Evolutionary conservation across 441 rosid genomes (phyloP).

Genomic region (Croton setiger): DNA sequence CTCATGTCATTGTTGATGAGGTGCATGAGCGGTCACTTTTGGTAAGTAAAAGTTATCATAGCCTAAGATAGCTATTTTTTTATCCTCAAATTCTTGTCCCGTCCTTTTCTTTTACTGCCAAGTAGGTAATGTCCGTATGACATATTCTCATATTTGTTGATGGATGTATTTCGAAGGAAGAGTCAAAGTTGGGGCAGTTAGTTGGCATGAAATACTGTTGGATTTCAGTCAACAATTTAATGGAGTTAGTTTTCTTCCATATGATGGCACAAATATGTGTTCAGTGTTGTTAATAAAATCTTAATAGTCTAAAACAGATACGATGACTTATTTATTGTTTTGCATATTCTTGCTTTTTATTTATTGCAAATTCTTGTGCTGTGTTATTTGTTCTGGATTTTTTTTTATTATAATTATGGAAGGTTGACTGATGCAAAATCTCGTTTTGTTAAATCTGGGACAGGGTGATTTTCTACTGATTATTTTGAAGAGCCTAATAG

Average conservation of each 20-base stretch:
- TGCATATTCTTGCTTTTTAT: background rate
- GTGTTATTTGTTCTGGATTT: background rate
- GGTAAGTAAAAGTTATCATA: conserved; percentile 45
- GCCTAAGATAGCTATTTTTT: background rate
- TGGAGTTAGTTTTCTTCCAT: background rate
- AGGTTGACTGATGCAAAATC: background rate
- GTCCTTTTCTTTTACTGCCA: too few relatives aligned
- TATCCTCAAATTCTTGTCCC: background rate
- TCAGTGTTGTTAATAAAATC: background rate
- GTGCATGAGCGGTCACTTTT: conserved; percentile 92
- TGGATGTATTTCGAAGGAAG: background rate
- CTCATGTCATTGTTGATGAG: conserved; percentile 92
- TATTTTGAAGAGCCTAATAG: conserved; percentile 85
- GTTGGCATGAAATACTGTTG: background rate
- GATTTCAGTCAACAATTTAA: background rate
- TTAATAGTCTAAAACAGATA: background rate
- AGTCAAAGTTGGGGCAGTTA: conserved; percentile 6
- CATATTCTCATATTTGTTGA: background rate
- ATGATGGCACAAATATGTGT: background rate
- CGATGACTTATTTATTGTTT: background rate
- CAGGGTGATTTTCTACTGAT: conserved; percentile 97
- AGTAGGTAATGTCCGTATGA: background rate
- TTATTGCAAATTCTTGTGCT: background rate
- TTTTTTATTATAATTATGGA: too few relatives aligned
- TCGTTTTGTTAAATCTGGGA: conserved; percentile 16